Conservation (phyloP, 2,329 filamentous ascomycete genomes). For the Monosporascus sp. region DNA sequence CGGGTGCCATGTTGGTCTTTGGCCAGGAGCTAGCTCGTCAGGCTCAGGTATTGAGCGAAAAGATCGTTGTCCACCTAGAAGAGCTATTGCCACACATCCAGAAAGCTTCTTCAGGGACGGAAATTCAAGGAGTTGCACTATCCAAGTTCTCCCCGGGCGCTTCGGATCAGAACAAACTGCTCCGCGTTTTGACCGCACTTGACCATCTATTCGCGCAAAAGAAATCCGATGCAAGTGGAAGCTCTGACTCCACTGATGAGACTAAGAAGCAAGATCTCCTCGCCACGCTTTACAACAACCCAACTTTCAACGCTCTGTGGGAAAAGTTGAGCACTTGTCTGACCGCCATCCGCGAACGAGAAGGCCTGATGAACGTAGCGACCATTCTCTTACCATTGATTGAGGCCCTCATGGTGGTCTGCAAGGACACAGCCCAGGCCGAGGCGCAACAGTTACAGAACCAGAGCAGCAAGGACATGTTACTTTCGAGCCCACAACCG, state of each 20-base stretch:
- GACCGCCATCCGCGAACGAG: conserved; percentile 79
- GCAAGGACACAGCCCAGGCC: conserved; percentile 88
- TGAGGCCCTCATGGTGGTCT: conserved; percentile 97
- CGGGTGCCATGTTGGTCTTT: conserved; percentile 82
- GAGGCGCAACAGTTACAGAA: conserved; percentile 49
- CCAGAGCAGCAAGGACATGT: conserved; percentile 58
- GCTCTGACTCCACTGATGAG: conserved; percentile 48
- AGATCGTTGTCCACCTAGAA: conserved; percentile 78
- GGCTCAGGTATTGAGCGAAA: conserved; percentile 76
- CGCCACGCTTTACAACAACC: conserved; percentile 81
- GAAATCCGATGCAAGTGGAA: conserved; percentile 38
- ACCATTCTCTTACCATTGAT: conserved; percentile 93
- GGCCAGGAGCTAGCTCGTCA: conserved; percentile 89
- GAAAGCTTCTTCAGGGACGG: conserved; percentile 80
- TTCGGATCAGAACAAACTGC: conserved; percentile 92
- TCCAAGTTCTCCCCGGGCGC: conserved; percentile 94
- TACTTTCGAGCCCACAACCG: conserved; percentile 69
- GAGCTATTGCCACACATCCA: conserved; percentile 82
- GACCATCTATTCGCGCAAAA: conserved; percentile 90
- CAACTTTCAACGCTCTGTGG: conserved; percentile 88
- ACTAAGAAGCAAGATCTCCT: conserved; percentile 77
- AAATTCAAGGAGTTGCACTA: conserved; percentile 90
- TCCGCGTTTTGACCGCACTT: conserved; percentile 85
- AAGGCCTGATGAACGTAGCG: conserved; percentile 94
- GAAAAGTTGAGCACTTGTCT: conserved; percentile 85